Base-by-base conservation (phyloP, 176 grass and related monocot genomes). In the Canna indica region DNA sequence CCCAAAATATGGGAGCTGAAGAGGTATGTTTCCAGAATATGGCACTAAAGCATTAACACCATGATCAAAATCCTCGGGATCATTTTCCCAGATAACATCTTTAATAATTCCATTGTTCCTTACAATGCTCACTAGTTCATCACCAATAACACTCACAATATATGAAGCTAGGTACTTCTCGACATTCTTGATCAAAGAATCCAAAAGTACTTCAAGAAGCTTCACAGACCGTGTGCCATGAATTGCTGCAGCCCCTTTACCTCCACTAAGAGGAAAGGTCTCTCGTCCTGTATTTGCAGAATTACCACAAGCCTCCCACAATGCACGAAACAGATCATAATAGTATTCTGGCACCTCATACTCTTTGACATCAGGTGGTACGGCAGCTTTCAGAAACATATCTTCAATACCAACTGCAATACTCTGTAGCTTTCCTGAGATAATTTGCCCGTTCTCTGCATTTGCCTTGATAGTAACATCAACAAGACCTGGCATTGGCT, bases 351-450 rank as follows among this genome's bases (percentile, higher is more conserved):
- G 7, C 48, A 71, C 27, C 75, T 58, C 45, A 59, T 81, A 73
- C 75, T 79, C 73, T 18, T 69, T 66, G 41, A 77, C 76, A 81
- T 88, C 75, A 47, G 78, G 76, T 25, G 93, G 88, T 48, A 85
- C 5, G 10, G 26, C 81, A 52, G 77, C 76, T 82, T 79, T 91
- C 53, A 90, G 71, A 77, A 91, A 96, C 93, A 96, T 89, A 63
- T 96, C 93, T 80, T 96, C 93, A 29, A 96, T 91, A 56, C 93
- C 88, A 78, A 96, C 54, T 78, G 74, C 80, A 71, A 96, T 65
- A 5, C 80, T 83, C 74, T 84, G 75, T 73, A 97, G 86, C 48
- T 71, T 77, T 17, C 93, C 93, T 56, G 76, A 89, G 47, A 96
- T 57, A 58, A 91, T 76, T 75, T 91, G 78, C 33, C 81, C 90